Percentiles rank a stretch among this genome's conserved stretches.
Evolutionary conservation across 331 rosid genomes (phyloP).

Genomic region (Rosa hybrid): DNA sequence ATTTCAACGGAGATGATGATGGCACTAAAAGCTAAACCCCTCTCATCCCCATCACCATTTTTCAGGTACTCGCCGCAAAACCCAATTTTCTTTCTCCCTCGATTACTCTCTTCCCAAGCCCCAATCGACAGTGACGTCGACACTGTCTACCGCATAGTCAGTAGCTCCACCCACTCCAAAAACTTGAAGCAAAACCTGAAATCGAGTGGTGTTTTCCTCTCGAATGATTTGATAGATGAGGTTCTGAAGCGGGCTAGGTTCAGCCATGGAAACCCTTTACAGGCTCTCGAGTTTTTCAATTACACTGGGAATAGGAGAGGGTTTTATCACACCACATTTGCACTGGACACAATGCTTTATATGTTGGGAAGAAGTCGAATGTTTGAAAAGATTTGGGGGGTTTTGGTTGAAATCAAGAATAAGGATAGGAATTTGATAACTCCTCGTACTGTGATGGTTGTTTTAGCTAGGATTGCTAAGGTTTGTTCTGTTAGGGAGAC

Average conservation of each 20-base stretch:
- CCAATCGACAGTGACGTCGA: constrained; percentile 42
- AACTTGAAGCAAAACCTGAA: constrained; percentile 48
- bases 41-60: constrained; percentile 17
- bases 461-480: constrained; percentile 69
- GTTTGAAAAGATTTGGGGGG: constrained; percentile 63
- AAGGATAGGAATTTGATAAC: constrained; percentile 60
- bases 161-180: constrained; percentile 40
- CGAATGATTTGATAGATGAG: constrained; percentile 67
- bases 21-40: constrained; percentile 19
- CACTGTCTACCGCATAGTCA: constrained; percentile 44
- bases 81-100: constrained; percentile 19
- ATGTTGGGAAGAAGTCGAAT: constrained; percentile 70
- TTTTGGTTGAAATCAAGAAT: constrained; percentile 42
- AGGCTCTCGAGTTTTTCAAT: constrained; percentile 65
- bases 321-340: constrained; percentile 64
- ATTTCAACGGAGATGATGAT: not conserved
- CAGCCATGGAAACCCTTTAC: constrained; percentile 75
- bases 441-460: constrained; percentile 69
- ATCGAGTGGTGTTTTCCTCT: constrained; percentile 64
- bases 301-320: constrained; percentile 65
- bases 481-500: constrained; percentile 79
- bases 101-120: constrained; percentile 36
- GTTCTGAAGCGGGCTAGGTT: constrained; percentile 80
- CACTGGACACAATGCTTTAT: constrained; percentile 81
- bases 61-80: constrained; percentile 25